Evolutionary conservation across 768 basidiomycete genomes (phyloP).

Genomic region (Mycena polygramma): DNA sequence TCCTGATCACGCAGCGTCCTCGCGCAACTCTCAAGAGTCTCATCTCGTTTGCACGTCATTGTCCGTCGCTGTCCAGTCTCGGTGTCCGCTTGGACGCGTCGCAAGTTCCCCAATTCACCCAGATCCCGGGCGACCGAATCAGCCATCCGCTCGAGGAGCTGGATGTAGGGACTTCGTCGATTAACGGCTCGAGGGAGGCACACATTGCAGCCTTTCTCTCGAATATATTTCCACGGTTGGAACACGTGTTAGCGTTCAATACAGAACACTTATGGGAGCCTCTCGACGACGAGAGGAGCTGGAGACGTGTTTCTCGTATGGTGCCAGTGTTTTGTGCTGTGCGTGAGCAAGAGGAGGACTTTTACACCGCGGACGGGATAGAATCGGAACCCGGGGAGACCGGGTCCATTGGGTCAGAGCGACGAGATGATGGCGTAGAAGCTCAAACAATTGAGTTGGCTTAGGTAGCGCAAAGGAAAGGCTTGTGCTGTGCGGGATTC

Average conservation of each 20-base stretch:
- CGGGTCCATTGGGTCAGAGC: too few relatives aligned
- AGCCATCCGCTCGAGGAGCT: neutral
- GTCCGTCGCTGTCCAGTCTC: neutral
- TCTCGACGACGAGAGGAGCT: neutral
- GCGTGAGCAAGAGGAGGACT: constrained; percentile 18
- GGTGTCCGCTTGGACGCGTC: constrained; percentile 23
- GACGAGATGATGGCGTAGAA: too few relatives aligned
- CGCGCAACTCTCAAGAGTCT: constrained; percentile 23
- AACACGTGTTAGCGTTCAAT: constrained; percentile 9
- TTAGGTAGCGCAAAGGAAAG: too few relatives aligned
- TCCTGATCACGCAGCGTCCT: neutral
- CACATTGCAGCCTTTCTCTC: constrained; percentile 26
- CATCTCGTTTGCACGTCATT: constrained; percentile 22
- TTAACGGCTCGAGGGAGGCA: neutral
- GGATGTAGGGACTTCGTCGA: constrained; percentile 24
- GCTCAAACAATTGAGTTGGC: too few relatives aligned
- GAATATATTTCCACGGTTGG: constrained; percentile 19
- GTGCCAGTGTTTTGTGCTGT: constrained; percentile 21
- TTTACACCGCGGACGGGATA: neutral
- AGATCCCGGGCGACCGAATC: constrained; percentile 12
- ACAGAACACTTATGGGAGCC: too few relatives aligned
- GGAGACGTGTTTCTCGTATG: constrained; percentile 8
- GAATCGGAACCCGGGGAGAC: neutral
- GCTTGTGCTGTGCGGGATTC: too few relatives aligned
- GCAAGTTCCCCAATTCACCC: constrained; percentile 15